Evolutionary conservation across 768 basidiomycete genomes (phyloP).

Genomic region (Royoungia palumana): DNA sequence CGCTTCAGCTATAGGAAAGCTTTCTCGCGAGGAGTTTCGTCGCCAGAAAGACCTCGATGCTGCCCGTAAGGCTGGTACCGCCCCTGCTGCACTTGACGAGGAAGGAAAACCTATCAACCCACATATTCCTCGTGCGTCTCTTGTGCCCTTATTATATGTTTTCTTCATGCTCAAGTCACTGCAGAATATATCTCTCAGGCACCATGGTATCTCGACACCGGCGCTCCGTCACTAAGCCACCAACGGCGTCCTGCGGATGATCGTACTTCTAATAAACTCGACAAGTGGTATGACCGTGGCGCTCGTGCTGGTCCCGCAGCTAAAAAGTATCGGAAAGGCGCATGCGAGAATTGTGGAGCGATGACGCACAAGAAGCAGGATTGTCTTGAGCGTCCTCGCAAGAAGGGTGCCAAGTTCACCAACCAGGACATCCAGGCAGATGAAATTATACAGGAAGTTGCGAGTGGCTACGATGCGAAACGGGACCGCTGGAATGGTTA

Average conservation of each 20-base stretch:
- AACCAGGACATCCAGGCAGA: constrained; percentile 88
- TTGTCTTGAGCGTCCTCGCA: constrained; percentile 94
- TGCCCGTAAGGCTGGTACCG: constrained; percentile 97
- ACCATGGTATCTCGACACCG: constrained; percentile 98
- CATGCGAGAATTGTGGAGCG: constrained; percentile 98
- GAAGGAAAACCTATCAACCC: constrained; percentile 97
- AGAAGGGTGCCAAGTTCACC: constrained; percentile 92
- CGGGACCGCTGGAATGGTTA: constrained; percentile 99
- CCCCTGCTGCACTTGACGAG: constrained; percentile 92
- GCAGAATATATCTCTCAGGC: constrained; percentile 97
- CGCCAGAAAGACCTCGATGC: constrained; percentile 97
- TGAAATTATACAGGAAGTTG: constrained; percentile 81
- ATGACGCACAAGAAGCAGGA: constrained; percentile 90
- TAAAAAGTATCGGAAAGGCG: constrained; percentile 96
- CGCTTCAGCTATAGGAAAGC: constrained; percentile 60
- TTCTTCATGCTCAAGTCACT: background rate
- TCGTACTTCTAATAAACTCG: constrained; percentile 60
- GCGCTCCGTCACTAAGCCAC: constrained; percentile 89
- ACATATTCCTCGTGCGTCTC: constrained; percentile 93
- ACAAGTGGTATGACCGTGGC: constrained; percentile 91
- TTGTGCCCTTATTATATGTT: background rate
- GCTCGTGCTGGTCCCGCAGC: constrained; percentile 83
- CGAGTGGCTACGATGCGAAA: constrained; percentile 84
- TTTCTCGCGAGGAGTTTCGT: constrained; percentile 92
- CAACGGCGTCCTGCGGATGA: constrained; percentile 77